Conservation (phyloP, 2,329 filamentous ascomycete genomes). For the Colletotrichum tamarilloi region DNA sequence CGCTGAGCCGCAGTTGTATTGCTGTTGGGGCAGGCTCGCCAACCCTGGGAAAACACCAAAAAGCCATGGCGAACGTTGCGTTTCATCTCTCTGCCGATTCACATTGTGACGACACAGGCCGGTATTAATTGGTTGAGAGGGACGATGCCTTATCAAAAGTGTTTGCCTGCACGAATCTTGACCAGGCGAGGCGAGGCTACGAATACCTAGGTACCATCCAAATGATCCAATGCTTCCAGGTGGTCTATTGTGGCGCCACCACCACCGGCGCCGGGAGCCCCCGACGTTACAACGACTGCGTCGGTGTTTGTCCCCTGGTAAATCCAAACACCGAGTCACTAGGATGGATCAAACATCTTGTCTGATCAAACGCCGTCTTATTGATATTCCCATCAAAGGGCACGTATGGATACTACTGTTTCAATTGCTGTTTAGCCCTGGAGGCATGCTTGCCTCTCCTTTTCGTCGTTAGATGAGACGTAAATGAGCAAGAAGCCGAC, state of each 20-base stretch:
- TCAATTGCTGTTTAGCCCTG: neutral
- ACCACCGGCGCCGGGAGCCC: neutral
- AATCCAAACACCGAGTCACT: neutral
- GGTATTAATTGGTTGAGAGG: neutral
- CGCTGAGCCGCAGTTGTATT: conserved; percentile 21
- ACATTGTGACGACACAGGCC: neutral
- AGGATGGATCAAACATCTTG: neutral
- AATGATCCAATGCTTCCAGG: neutral
- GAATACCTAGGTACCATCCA: neutral
- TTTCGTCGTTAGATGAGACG: neutral
- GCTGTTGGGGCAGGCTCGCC: neutral
- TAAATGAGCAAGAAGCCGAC: neutral
- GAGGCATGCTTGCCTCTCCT: neutral
- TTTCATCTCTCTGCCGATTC: neutral
- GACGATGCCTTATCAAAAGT: neutral
- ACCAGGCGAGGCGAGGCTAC: neutral
- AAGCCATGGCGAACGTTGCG: neutral
- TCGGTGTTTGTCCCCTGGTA: neutral
- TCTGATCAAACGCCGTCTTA: neutral
- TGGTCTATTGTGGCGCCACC: neutral
- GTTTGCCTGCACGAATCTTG: neutral
- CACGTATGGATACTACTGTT: neutral
- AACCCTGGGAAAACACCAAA: neutral
- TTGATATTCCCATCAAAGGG: neutral
- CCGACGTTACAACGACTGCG: neutral